Evolutionary conservation across 2,329 filamentous ascomycete genomes (phyloP).

Genomic region (Gyromitra esculenta): DNA sequence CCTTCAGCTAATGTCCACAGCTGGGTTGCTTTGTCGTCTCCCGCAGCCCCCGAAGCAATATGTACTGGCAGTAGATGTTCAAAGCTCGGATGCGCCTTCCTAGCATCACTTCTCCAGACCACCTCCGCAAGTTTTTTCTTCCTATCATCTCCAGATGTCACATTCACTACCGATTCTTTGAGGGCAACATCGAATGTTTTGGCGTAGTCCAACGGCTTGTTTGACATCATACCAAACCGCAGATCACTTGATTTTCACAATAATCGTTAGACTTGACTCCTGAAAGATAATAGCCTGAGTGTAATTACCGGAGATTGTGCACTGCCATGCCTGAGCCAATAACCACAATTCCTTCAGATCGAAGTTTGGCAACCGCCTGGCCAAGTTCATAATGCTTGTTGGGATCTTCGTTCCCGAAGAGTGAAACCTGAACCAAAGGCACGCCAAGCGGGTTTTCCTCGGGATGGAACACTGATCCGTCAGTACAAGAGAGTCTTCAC

Average conservation of each 20-base stretch:
- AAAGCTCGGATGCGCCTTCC: conserved; percentile 71
- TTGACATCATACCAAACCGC: conserved; percentile 63
- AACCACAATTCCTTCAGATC: conserved; percentile 74
- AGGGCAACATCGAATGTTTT: conserved; percentile 74
- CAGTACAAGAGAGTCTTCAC: conserved; percentile 22
- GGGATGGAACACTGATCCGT: conserved; percentile 68
- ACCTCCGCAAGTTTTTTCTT: conserved; percentile 63
- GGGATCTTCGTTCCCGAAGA: conserved; percentile 73
- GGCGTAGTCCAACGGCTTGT: conserved; percentile 67
- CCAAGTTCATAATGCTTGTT: conserved; percentile 74
- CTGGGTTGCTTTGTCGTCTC: conserved; percentile 62
- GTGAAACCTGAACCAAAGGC: conserved; percentile 77
- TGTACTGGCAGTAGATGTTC: conserved; percentile 72
- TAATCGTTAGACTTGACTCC: conserved; percentile 10
- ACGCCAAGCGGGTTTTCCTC: conserved; percentile 70
- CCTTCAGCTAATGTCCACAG: conserved; percentile 65
- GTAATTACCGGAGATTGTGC: conserved; percentile 68
- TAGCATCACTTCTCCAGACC: conserved; percentile 66
- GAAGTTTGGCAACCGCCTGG: conserved; percentile 71
- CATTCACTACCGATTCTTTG: conserved; percentile 68
- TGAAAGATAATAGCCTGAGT: background rate
- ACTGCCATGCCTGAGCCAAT: conserved; percentile 80
- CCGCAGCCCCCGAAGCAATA: conserved; percentile 68
- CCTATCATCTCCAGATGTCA: conserved; percentile 62
- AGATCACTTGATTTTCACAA: conserved; percentile 61